Base-by-base conservation (phyloP, 2,329 filamentous ascomycete species). In the Chaetothyriales sp. region DNA sequence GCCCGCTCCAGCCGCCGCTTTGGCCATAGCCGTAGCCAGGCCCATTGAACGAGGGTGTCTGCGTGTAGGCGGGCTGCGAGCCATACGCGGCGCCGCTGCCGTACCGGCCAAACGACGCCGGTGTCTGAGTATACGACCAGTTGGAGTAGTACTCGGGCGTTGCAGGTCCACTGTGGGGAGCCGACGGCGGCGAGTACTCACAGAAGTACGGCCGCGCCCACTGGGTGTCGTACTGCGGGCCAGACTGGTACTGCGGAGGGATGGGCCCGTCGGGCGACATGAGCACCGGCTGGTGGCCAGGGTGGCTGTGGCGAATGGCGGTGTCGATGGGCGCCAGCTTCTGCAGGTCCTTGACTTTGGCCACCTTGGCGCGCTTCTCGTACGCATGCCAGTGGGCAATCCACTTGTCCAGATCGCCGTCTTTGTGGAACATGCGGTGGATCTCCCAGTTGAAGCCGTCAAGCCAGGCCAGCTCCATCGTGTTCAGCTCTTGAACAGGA, bases 401-500 rank as follows among this genome's bases (percentile, higher is more conserved):
- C 81, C 82, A 86, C 28, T 76, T 74, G 47, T 73, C 69, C 65
- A 83, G 83, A 33, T 81, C 89, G 60, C 73, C 70, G 63, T 88
- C 81, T 64, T 83, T 81, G 61, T 82, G 78, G 58, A 86, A 78
- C 25, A 89, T 81, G 65, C 92, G 85, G 65, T 94, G 92, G 50
- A 95, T 80, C 58, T 82, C 77, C 83, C 87, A 95, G 60, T 81
- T 76, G 66, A 94, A 92, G 44, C 83, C 82, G 51, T 80, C 76
- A 43, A 95, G 77, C 89, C 89, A 95, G 61, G 94, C 85, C 62
- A 84, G 80, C 73, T 95, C 89, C 66, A 94, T 78, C 54, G 77
- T 74, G 70, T 95, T 95, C 60, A 95, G 76, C 64, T 95, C 88
- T 2, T 77, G 70, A 18, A 95, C 88, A 29, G 83, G 76, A 59